These are phyloP conservation scores for Smallanthus sonchifolius DNA, from an alignment of 129 eudicot species.

Conservation along the genomic window DNA sequence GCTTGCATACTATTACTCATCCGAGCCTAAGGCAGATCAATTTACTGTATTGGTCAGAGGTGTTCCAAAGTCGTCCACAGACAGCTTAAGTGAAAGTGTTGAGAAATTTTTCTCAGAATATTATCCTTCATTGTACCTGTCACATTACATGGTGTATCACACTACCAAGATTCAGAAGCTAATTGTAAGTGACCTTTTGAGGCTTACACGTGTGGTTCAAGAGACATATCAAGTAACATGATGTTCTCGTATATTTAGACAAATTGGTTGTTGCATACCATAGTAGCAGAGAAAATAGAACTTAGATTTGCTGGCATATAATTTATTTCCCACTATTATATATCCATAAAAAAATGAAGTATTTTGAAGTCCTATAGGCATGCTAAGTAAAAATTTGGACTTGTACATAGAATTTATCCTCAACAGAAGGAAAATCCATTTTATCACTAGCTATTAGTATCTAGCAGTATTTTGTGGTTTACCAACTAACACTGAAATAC, in stretches of 20 bases:
- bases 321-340: not conserved
- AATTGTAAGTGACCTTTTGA: constrained; percentile 55
- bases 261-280: not conserved
- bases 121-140: constrained; percentile 79
- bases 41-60: constrained; percentile 88
- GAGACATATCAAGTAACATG: constrained; percentile 9
- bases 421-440: not conserved
- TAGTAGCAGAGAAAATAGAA: not conserved
- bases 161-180: constrained; percentile 64
- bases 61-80: constrained; percentile 56
- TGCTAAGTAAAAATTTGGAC: constrained; percentile 1
- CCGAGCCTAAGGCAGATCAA: constrained; percentile 70
- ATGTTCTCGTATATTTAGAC: not conserved
- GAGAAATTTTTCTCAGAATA: constrained; percentile 73
- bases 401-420: not conserved
- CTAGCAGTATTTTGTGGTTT: not conserved
- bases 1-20: constrained; percentile 62
- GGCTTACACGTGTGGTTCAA: constrained; percentile 14
- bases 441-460: constrained; percentile 7
- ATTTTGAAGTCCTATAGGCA: constrained; percentile 5
- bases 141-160: constrained; percentile 65
- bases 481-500: not conserved
- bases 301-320: constrained; percentile 7
- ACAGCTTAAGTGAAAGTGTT: constrained; percentile 64
- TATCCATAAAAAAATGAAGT: not conserved